These are phyloP conservation scores for Leishmania martiniquensis DNA, from an alignment of 208 protist genomes.

Conservation along the genomic window DNA sequence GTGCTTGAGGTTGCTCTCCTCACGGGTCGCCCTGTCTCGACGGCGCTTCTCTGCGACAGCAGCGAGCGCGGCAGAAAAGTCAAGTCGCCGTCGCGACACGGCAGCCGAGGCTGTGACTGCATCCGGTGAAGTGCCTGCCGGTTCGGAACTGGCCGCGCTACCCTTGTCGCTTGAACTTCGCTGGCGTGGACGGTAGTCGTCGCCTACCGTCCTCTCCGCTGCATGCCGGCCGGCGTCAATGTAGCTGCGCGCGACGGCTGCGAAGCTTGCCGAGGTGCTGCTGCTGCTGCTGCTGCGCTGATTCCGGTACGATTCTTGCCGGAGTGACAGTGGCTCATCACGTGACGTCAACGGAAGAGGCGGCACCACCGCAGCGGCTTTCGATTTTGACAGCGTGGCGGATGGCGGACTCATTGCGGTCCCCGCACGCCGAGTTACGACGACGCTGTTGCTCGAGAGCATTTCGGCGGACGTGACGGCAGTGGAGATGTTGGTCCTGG, in stretches of 20 bases:
- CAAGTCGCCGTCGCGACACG: constrained; percentile 30
- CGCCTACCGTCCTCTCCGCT: neutral
- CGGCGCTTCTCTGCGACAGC: constrained; percentile 47
- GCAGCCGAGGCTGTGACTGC: neutral
- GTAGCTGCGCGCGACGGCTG: no score
- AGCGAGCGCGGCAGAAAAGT: constrained; percentile 44
- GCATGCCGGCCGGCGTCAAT: neutral
- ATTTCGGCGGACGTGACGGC: neutral
- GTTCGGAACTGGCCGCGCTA: neutral
- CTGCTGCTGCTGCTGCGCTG: neutral
- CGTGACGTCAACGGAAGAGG: constrained; percentile 20
- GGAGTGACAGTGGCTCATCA: neutral
- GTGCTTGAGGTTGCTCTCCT: neutral
- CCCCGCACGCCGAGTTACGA: constrained; percentile 1
- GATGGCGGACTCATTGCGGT: neutral
- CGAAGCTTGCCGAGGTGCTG: no score
- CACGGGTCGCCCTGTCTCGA: constrained; percentile 26
- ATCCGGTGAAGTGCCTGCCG: neutral
- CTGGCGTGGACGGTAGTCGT: neutral
- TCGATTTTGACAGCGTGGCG: neutral
- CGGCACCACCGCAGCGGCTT: neutral
- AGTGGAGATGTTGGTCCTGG: constrained; percentile 11
- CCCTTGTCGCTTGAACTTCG: neutral
- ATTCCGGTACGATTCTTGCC: neutral
- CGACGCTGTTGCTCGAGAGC: constrained; percentile 31